Evolutionary conservation across 176 grass and related monocot genomes (phyloP), one percentile per base, ranked within the genome.

Genomic region (Phyllostachys edulis): DNA sequence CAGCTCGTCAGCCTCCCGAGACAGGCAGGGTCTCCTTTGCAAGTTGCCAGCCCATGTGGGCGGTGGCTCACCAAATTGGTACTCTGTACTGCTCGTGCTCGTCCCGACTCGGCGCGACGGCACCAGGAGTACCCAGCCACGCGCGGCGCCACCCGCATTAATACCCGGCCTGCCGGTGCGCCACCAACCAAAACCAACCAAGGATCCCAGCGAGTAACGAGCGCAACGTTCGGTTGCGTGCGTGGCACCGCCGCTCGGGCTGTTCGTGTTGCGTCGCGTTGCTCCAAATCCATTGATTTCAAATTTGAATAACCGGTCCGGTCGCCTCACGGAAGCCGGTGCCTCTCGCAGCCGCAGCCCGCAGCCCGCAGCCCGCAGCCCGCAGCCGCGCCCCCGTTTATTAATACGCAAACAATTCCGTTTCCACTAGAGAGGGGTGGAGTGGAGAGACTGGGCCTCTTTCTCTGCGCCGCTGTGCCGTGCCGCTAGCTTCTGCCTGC

Each of bases 271-370:
- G 56, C 7, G 21, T 27, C 41, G n/a, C 69, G 44, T 18, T 41
- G 67, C 69, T 69, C 71, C 54, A 32, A 26, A 2, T 34, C 32
- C 32, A 34, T 34, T 16, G 64, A 56, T 82, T 85, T 83, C 73
- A 71, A 90, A 87, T 90, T 90, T 83, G 89, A 90, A 90, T 79
- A 56, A 36, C 83, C 63, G 63, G 66, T 23, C 15, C 54, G 73
- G 88, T 71, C 44, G 45, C 49, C 75, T 12, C 44, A 0, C 40
- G 82, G 77, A 44, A 80, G 76, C 62, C 65, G 80, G 65, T 6
- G 87, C 69, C 74, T 20, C 63, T 69, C 52, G 80, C 73, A 54
- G 75, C 67, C 16, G 63, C 29, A 0, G 67, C 56, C 8, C n/a
- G n/a, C n/a, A n/a, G n/a, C n/a, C n/a, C n/a, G n/a, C n/a, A n/a